Percentiles rank a stretch among this genome's conserved stretches.
phyloP scores from a whole-genome alignment of 2,329 filamentous ascomycete species.

The Fusarium tuaranense region DNA sequence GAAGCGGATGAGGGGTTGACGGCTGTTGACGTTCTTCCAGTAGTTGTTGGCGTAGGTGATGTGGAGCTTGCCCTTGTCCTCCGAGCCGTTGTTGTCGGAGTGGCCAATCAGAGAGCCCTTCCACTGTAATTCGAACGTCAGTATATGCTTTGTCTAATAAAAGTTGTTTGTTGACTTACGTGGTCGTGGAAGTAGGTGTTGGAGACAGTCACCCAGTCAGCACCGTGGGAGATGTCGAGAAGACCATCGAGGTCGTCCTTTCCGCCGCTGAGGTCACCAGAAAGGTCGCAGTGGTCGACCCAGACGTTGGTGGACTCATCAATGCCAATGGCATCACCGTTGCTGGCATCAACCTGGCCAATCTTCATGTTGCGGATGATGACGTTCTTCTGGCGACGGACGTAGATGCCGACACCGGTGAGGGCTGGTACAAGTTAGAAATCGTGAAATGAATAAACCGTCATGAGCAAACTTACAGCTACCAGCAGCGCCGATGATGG shows the following conservation, averaged over 20 bases:
- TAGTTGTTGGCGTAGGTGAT: constrained; percentile 76
- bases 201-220: constrained; percentile 68
- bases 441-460: fast-evolving
- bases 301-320: constrained; percentile 69
- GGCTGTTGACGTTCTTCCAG: constrained; percentile 73
- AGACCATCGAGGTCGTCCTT: constrained; percentile 80
- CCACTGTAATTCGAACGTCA: constrained; percentile 47
- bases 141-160: not conserved
- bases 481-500: constrained; percentile 54
- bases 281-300: constrained; percentile 76
- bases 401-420: constrained; percentile 62
- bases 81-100: constrained; percentile 65
- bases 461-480: constrained; percentile 25
- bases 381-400: constrained; percentile 66
- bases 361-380: constrained; percentile 73
- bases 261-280: constrained; percentile 66
- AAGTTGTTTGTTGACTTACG: constrained; percentile 21
- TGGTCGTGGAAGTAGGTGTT: constrained; percentile 49
- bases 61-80: constrained; percentile 71
- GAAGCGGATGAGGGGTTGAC: constrained; percentile 72
- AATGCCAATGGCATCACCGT: constrained; percentile 71
- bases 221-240: constrained; percentile 71
- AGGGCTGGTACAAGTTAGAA: constrained; percentile 44
- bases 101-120: constrained; percentile 71
- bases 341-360: constrained; percentile 63